A percentile compares a stretch with the other conserved stretches of the same genome.
These are phyloP conservation scores for Irpex sp. DNA, from an alignment of 1,284 basidiomycete species.

Conservation along the genomic window DNA sequence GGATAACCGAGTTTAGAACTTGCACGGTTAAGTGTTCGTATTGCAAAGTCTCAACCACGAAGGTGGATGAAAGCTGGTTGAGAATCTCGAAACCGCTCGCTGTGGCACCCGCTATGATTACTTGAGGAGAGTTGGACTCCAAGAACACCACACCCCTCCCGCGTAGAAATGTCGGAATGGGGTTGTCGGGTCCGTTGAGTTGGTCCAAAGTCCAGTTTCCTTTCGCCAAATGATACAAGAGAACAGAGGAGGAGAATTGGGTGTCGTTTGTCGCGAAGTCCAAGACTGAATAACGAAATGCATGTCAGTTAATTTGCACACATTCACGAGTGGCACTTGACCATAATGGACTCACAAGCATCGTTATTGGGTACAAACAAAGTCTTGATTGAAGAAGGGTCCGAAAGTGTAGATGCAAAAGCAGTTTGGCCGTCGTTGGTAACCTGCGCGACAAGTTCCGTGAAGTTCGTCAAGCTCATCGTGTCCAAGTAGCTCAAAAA, in stretches of 20 bases:
- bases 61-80: constrained; percentile 2
- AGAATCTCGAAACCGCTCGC: constrained; percentile 3
- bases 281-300: background rate
- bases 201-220: constrained; percentile 1
- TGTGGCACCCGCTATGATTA: background rate
- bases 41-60: background rate
- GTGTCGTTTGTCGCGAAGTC: constrained; percentile 1
- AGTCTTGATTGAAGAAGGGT: constrained; percentile 1
- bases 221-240: constrained; percentile 7
- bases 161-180: constrained; percentile 4
- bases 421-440: background rate
- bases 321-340: too few species aligned
- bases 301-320: too few species aligned
- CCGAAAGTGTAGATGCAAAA: background rate
- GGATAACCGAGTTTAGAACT: constrained; percentile 3
- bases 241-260: constrained; percentile 1
- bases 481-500: constrained; percentile 1
- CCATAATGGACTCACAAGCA: constrained; percentile 5
- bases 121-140: constrained; percentile 1
- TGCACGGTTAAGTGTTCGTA: constrained; percentile 3
- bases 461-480: constrained; percentile 7
- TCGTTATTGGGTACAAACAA: constrained; percentile 11
- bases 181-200: constrained; percentile 1
- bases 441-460: constrained; percentile 3
- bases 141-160: constrained; percentile 2